A percentile compares a stretch with the other conserved stretches of the same genome.
Evolutionary conservation across 2,329 filamentous ascomycete species (phyloP).

Genomic region (Sclerotinia minor): DNA sequence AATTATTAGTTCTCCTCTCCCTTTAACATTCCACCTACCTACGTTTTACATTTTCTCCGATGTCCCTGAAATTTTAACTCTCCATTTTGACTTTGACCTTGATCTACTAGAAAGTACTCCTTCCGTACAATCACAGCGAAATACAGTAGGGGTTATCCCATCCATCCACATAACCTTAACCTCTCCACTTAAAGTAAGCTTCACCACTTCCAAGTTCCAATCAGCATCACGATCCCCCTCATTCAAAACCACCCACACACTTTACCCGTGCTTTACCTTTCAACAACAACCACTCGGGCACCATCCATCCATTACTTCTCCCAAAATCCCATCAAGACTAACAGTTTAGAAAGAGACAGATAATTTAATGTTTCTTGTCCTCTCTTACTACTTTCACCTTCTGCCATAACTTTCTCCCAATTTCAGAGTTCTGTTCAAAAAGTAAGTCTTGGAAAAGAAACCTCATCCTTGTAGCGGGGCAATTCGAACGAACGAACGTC

Average conservation of each 20-base stretch:
- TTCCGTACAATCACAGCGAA: no score
- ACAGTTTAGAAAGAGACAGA: background rate
- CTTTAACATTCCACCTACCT: background rate
- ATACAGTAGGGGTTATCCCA: conserved; percentile 4
- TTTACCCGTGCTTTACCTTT: background rate
- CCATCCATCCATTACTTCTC: background rate
- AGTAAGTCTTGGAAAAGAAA: conserved; percentile 1
- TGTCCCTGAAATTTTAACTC: conserved; percentile 3
- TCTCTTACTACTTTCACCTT: background rate
- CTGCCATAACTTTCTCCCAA: background rate
- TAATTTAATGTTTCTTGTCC: background rate
- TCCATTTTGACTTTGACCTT: background rate
- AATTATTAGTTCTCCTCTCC: background rate
- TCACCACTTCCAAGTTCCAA: conserved; percentile 1
- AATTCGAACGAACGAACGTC: conserved; percentile 8
- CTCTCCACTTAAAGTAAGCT: conserved; percentile 1
- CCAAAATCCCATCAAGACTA: background rate
- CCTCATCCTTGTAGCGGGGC: conserved; percentile 23
- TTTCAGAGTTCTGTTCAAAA: background rate
- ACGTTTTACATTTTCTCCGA: background rate
- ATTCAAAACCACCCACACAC: background rate
- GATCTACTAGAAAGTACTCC: background rate
- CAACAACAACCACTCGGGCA: background rate
- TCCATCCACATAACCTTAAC: background rate
- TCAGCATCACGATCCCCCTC: conserved; percentile 4